Base-by-base conservation (phyloP, 2,329 filamentous ascomycete genomes). In the Neurospora crassa region DNA sequence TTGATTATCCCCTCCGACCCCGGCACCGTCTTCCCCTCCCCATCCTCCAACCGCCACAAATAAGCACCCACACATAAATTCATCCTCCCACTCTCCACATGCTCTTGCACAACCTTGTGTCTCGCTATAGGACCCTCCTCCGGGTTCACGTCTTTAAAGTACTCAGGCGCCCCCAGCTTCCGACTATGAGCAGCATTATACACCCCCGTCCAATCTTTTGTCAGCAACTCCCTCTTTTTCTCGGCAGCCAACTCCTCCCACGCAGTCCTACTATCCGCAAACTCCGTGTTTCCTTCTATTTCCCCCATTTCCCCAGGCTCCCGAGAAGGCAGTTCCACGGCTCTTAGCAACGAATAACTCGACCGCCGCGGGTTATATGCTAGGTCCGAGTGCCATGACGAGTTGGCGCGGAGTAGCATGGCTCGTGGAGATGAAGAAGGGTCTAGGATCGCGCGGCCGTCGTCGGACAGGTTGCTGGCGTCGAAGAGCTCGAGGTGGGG, bases 301-400 rank as follows among this genome's bases (percentile, higher is more conserved):
- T 18, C 7, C 45, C 0, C 45, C 47, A 78, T 80, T 1, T 80
- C 81, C 0, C 24, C 24, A 24, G 77, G 67, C 0, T 8, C 34
- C 8, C 34, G 34, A 37, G 86, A 86, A 0, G 86, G 86, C 8
- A 88, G 80, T 71, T 80, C 78, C 40, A 83, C 82, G 3, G 86
- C 86, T 5, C 82, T 81, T 0, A 88, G 81, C 12, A 88, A 79
- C 8, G 84, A 87, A 78, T 83, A 86, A 1, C 81, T 82, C 0
- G 85, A 84, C 34, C 87, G 82, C 2, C 83, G 84, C 8, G 85
- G 84, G 74, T 88, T 88, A 79, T 86, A 88, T 29, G 82, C 84
- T 20, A 83, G 85, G 77, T 88, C 86, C 14, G 83, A 83, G 72
- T 89, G 87, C 78, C 86, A 89, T 14, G 87, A 79, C 1, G 76